These are phyloP conservation scores for Parmelia sp. DNA, from an alignment of 495 filamentous ascomycete genomes.

Conservation along the genomic window DNA sequence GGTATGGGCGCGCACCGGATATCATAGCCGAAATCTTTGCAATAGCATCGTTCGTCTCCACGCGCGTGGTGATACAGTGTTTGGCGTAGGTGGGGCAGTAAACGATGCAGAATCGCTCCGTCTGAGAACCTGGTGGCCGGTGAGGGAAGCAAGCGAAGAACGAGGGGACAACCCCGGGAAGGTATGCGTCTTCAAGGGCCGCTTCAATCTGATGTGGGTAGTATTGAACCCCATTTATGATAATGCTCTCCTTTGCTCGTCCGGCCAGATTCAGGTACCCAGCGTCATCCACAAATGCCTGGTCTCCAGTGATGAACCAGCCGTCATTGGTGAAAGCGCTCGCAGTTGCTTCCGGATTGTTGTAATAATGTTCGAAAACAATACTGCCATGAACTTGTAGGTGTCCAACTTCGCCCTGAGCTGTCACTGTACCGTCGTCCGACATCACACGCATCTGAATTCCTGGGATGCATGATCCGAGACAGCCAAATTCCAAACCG, in stretches of 20 bases:
- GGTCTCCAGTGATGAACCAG: constrained; percentile 79
- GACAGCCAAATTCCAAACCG: constrained; percentile 29
- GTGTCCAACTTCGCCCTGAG: constrained; percentile 20
- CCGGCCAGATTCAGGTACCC: constrained; percentile 51
- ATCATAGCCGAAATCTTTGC: not conserved
- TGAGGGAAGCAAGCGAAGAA: constrained; percentile 32
- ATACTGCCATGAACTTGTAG: constrained; percentile 44
- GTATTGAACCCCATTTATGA: constrained; percentile 48
- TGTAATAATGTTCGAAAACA: constrained; percentile 72
- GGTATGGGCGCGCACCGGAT: not conserved
- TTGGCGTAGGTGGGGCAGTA: constrained; percentile 26
- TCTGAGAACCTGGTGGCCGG: constrained; percentile 25
- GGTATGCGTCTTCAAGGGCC: constrained; percentile 35
- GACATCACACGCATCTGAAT: constrained; percentile 38
- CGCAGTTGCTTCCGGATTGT: constrained; percentile 56
- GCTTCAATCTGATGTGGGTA: constrained; percentile 38
- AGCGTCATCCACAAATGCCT: constrained; percentile 51
- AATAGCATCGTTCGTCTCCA: not conserved
- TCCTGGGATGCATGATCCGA: constrained; percentile 39
- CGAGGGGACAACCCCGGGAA: constrained; percentile 29
- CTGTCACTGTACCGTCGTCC: not conserved
- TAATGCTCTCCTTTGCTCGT: constrained; percentile 50
- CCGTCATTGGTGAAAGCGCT: constrained; percentile 63
- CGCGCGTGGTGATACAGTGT: too few relatives aligned
- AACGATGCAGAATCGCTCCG: constrained; percentile 35